These are phyloP conservation scores for Agaricus bisporus DNA, from an alignment of 768 basidiomycete genomes.

Conservation along the genomic window DNA sequence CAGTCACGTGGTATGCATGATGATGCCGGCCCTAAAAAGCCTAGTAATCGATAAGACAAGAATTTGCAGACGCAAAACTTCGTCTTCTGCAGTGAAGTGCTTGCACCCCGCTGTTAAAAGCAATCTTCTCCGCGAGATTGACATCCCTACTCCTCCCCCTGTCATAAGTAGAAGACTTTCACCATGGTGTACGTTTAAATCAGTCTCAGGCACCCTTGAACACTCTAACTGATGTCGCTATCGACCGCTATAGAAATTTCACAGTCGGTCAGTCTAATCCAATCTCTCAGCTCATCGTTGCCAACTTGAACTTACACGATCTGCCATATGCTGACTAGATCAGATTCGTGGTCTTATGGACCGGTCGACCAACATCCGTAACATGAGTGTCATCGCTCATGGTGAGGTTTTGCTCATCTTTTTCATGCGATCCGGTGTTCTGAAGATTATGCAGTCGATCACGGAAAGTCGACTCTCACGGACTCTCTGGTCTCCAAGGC, in stretches of 20 bases:
- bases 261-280: conserved; percentile 61
- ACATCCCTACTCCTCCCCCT: conserved; percentile 15
- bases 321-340: conserved; percentile 37
- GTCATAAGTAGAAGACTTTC: conserved; percentile 39
- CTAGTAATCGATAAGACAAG: conserved; percentile 35
- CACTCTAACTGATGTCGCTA: conserved; percentile 25
- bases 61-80: conserved; percentile 31
- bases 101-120: conserved; percentile 25
- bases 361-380: conserved; percentile 86
- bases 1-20: no score
- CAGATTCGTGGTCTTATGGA: conserved; percentile 89
- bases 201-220: conserved; percentile 10
- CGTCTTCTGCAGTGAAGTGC: conserved; percentile 28
- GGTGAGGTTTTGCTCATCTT: conserved; percentile 39
- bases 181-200: conserved; percentile 73
- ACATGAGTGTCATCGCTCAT: conserved; percentile 93
- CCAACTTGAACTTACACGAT: conserved; percentile 7
- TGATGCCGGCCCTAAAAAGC: conserved; percentile 30
- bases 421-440: conserved; percentile 6
- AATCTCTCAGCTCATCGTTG: neutral
- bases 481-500: conserved; percentile 99
- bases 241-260: conserved; percentile 63
- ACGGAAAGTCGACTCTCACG: conserved; percentile 99
- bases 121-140: conserved; percentile 26
- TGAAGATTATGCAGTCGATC: conserved; percentile 67